Evolutionary conservation across 345 rosid species (phyloP).

Genomic region (Salix brachista): DNA sequence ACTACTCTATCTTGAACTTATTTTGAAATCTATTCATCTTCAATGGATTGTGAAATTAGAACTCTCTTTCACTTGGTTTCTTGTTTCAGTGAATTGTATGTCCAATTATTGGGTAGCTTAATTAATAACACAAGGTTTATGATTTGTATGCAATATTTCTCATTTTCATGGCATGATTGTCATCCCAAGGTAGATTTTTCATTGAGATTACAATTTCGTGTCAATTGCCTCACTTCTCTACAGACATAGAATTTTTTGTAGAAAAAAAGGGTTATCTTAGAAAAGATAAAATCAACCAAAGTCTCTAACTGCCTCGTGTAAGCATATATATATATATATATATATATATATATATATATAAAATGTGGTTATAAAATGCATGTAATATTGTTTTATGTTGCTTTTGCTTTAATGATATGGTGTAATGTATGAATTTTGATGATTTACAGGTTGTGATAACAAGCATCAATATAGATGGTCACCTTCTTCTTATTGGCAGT

Average conservation of each 20-base stretch:
- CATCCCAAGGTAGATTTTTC: not conserved
- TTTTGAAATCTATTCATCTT: not conserved
- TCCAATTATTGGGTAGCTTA: not conserved
- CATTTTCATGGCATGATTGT: not conserved
- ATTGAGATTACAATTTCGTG: not conserved
- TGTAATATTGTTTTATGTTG: not conserved
- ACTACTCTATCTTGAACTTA: not conserved
- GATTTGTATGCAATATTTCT: not conserved
- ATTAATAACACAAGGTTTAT: not conserved
- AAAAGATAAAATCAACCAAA: not conserved
- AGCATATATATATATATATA: not conserved
- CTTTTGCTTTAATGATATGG: not conserved
- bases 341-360: not conserved
- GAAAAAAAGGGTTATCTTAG: not conserved
- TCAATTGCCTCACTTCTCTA: not conserved
- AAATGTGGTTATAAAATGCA: not conserved
- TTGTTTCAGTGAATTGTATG: not conserved
- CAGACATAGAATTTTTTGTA: not conserved
- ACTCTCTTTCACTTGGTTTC: not conserved
- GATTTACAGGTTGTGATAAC: slow-evolving; percentile 84
- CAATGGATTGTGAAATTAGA: not conserved
- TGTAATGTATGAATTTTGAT: slow-evolving; percentile 9
- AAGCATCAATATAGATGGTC: slow-evolving; percentile 74
- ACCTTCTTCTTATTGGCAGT: slow-evolving; percentile 86
- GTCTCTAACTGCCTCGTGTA: not conserved